Evolutionary conservation across 495 filamentous ascomycete genomes (phyloP).

Genomic region (Penicillium cataractarum): DNA sequence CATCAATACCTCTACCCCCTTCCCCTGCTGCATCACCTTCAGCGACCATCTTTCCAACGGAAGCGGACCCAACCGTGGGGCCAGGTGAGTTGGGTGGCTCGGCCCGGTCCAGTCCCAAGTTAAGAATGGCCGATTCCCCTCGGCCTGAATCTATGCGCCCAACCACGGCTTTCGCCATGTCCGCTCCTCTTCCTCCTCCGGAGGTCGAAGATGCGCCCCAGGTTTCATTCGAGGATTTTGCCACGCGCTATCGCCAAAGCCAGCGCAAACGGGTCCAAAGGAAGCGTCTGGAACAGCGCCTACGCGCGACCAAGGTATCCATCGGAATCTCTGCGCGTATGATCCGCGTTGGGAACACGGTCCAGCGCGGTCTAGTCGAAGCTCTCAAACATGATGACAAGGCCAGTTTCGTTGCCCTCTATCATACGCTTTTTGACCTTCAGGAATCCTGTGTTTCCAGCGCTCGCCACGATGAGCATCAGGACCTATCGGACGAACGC

Average conservation of each 20-base stretch:
- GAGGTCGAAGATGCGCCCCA: slow-evolving; percentile 29
- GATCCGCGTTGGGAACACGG: slow-evolving; percentile 73
- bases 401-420: slow-evolving; percentile 80
- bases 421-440: slow-evolving; percentile 87
- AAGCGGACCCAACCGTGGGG: slow-evolving; percentile 21
- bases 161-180: slow-evolving; percentile 13
- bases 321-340: slow-evolving; percentile 81
- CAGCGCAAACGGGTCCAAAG: slow-evolving; percentile 48
- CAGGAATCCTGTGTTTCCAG: slow-evolving; percentile 80
- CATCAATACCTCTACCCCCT: slow-evolving; percentile 32
- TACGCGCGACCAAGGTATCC: slow-evolving; percentile 58
- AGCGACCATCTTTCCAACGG: slow-evolving; percentile 17
- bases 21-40: slow-evolving; percentile 30
- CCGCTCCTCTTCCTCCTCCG: slow-evolving; percentile 1
- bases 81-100: slow-evolving; percentile 49
- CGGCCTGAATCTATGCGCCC: slow-evolving; percentile 23
- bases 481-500: slow-evolving; percentile 47
- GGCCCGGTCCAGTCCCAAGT: slow-evolving; percentile 42
- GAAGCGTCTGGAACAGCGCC: slow-evolving; percentile 44
- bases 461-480: slow-evolving; percentile 43
- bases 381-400: slow-evolving; percentile 89
- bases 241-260: slow-evolving; percentile 44
- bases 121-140: slow-evolving; percentile 28
- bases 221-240: slow-evolving; percentile 51
- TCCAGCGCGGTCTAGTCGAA: slow-evolving; percentile 84